These are phyloP conservation scores for Aureobasidium mangrovei DNA, from an alignment of 2,329 filamentous ascomycete species.

Conservation along the genomic window DNA sequence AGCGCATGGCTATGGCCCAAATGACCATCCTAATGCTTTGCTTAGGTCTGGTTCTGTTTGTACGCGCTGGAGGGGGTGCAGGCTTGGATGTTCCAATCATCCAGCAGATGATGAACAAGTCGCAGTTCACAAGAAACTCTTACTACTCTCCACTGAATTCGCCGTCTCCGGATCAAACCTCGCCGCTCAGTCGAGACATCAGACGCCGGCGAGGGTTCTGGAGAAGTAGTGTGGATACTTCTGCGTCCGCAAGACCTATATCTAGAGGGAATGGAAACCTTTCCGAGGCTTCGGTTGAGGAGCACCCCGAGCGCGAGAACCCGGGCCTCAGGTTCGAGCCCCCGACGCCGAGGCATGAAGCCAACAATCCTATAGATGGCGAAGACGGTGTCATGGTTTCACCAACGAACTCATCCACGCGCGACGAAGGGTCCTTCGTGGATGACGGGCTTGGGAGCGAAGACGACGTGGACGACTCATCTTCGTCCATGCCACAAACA, in stretches of 20 bases:
- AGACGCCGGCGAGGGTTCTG: conserved; percentile 17
- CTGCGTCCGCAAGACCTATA: background rate
- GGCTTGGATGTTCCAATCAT: conserved; percentile 36
- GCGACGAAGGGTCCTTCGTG: background rate
- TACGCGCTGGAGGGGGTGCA: conserved; percentile 23
- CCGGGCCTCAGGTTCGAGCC: conserved; percentile 27
- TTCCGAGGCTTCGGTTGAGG: conserved; percentile 19
- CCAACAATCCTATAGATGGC: conserved; percentile 15
- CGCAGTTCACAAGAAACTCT: conserved; percentile 24
- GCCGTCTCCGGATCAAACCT: conserved; percentile 25
- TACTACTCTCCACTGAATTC: conserved; percentile 30
- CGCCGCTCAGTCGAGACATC: conserved; percentile 20
- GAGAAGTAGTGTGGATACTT: conserved; percentile 24
- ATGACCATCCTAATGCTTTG: conserved; percentile 79
- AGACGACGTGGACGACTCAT: conserved; percentile 12
- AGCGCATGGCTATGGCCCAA: conserved; percentile 89
- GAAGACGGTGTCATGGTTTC: conserved; percentile 9
- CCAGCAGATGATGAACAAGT: conserved; percentile 35
- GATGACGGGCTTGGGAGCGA: conserved; percentile 17
- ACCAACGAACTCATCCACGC: background rate
- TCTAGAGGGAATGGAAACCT: conserved; percentile 17
- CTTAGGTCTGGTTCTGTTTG: conserved; percentile 78
- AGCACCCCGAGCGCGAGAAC: conserved; percentile 20
- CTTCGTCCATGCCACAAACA: conserved; percentile 23
- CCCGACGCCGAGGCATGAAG: conserved; percentile 25